Percentiles rank a stretch among this genome's conserved stretches.
Conservation (phyloP, 2,329 filamentous ascomycete species). For the Diaporthe sp. region DNA sequence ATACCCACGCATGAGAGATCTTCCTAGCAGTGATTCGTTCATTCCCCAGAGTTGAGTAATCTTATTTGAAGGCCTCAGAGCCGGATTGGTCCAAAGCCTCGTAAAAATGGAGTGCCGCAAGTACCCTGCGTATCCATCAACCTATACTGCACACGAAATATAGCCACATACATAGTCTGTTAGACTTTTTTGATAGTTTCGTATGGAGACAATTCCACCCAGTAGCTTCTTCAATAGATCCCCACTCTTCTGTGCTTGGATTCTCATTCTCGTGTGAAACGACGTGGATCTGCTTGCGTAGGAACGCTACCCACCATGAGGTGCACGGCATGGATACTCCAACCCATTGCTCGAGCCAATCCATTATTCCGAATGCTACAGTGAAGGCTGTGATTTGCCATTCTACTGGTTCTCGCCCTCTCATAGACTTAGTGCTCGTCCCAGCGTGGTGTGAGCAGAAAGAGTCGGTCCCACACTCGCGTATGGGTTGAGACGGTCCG, state of each 20-base stretch:
- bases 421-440: no score
- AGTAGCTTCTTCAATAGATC: not conserved
- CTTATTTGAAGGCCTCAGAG: not conserved
- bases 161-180: not conserved
- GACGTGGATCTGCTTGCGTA: not conserved
- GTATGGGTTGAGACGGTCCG: not conserved
- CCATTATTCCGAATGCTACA: not conserved
- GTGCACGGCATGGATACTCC: not conserved
- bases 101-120: not conserved
- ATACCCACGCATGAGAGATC: not conserved
- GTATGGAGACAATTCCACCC: not conserved
- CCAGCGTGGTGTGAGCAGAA: not conserved
- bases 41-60: no score
- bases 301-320: not conserved
- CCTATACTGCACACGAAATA: not conserved
- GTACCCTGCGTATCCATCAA: not conserved
- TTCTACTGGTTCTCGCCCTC: not conserved
- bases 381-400: not conserved
- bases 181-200: not conserved
- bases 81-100: not conserved
- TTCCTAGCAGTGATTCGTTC: not conserved
- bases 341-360: not conserved
- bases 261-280: not conserved
- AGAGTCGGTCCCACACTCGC: not conserved
- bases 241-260: not conserved